These are phyloP conservation scores for Capronia epimyces DNA, from an alignment of 2,329 filamentous ascomycete genomes.

Conservation along the genomic window DNA sequence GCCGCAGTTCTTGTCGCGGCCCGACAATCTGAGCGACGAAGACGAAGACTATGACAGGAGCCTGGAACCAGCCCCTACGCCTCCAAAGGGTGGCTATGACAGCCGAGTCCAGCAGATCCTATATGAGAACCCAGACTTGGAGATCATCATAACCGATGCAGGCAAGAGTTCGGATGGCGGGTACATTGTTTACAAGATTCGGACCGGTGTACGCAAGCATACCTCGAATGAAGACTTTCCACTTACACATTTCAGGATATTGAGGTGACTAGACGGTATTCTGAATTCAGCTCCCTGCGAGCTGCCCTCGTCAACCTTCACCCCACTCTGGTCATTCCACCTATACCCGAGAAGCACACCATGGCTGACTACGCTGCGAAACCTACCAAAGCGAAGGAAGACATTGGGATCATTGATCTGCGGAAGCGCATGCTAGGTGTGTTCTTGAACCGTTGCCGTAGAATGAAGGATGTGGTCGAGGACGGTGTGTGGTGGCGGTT, in stretches of 20 bases:
- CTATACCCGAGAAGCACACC: constrained; percentile 97
- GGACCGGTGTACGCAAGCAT: constrained; percentile 66
- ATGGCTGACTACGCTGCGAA: constrained; percentile 99
- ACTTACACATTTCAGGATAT: constrained; percentile 61
- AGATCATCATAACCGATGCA: constrained; percentile 87
- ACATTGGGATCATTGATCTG: constrained; percentile 91
- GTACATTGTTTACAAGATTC: constrained; percentile 96
- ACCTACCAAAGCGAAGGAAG: constrained; percentile 95
- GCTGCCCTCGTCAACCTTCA: constrained; percentile 86
- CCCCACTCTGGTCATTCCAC: constrained; percentile 89
- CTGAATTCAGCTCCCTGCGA: constrained; percentile 87
- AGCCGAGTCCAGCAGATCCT: constrained; percentile 96
- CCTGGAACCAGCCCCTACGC: constrained; percentile 44
- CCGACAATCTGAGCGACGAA: constrained; percentile 54
- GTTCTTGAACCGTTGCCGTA: constrained; percentile 86
- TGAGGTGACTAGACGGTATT: constrained; percentile 90
- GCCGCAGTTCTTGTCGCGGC: constrained; percentile 51
- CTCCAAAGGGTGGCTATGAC: constrained; percentile 81
- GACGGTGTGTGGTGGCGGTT: constrained; percentile 98
- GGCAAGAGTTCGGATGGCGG: constrained; percentile 91
- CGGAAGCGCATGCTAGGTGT: constrained; percentile 95
- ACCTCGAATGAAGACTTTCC: neutral
- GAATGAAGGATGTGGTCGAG: constrained; percentile 84
- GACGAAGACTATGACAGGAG: constrained; percentile 48
- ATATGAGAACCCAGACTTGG: constrained; percentile 85